A percentile compares a stretch with the other conserved stretches of the same genome.
Evolutionary conservation across 352 stramenopile genomes (phyloP).

Genomic region (Globisporangium acanthophoron): DNA sequence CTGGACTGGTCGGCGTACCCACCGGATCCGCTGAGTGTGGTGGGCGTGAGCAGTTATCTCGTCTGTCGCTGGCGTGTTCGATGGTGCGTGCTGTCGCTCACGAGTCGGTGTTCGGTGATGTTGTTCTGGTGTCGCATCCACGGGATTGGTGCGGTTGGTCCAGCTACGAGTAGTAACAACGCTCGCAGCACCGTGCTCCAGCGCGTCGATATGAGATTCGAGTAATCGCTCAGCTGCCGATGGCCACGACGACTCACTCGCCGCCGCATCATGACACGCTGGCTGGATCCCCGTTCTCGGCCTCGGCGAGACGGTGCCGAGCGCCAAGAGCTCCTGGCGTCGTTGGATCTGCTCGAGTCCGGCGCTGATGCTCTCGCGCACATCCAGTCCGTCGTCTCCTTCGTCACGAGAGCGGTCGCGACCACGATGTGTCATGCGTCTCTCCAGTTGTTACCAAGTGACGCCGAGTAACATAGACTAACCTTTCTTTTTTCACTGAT

Average conservation of each 20-base stretch:
- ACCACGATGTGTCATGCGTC: too few species aligned
- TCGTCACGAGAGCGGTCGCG: too few species aligned
- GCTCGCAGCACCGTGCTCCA: too few species aligned
- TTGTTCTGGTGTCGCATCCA: not conserved
- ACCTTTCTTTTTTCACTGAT: too few species aligned
- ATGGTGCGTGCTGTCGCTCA: not conserved
- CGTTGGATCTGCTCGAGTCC: constrained; percentile 18
- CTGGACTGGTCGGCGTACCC: constrained; percentile 15
- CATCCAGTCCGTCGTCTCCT: not conserved
- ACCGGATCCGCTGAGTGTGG: constrained; percentile 13
- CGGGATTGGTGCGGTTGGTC: too few species aligned
- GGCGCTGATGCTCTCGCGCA: constrained; percentile 2
- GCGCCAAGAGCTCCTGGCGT: constrained; percentile 12
- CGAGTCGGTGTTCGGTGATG: too few species aligned
- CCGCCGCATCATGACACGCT: too few species aligned
- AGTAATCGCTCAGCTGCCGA: not conserved
- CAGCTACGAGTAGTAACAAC: too few species aligned
- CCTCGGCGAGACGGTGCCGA: constrained; percentile 5
- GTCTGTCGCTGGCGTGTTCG: not conserved
- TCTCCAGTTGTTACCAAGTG: too few species aligned
- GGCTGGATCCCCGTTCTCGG: not conserved
- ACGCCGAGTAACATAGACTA: too few species aligned
- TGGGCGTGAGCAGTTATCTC: not conserved
- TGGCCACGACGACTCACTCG: not conserved
- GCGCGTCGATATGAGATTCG: too few species aligned